Evolutionary conservation across 176 grass and related monocot species (phyloP), one percentile per base, ranked within the genome.

Genomic region (Rhynchospora pubera): DNA sequence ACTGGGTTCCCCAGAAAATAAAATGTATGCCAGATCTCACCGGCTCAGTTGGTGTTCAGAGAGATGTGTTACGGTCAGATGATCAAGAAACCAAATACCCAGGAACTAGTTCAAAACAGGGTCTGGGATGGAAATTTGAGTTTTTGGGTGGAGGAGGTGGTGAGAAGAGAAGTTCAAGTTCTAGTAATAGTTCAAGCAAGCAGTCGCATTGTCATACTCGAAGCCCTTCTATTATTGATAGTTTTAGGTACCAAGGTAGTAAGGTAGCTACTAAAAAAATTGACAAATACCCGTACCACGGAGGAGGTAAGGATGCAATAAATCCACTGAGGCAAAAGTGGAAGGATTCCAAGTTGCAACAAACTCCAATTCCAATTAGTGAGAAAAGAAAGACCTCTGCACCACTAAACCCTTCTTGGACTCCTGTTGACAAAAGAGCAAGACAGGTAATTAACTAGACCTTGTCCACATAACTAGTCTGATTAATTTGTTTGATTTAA

Each of bases 351-450:
- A 95, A 84, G 75, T 74, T 21, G 59, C 81, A 86, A 9, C 58
- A 68, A 76, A 87, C 44, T 77, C 64, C 46, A 87, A 88, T 69
- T 71, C 62, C 79, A 19, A 24, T 19, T 9, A 52, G 45, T 80
- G 82, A 74, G 50, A 89, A 87, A 85, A 85, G 73, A 22, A 93
- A 77, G 56, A 63, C 76, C 10, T 79, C 87, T 4, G 44, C 42
- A 11, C 69, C 90, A 64, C 61, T 90, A 12, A 81, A 84, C 71
- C 58, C 45, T 21, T 85, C 92, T 84, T 93, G 89, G 91, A 95
- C 96, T 81, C 96, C 96, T 78, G 5, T 95, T 60, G 96, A 98
- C 87, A 95, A 98, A 84, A 90, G 92, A 86, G 92, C 90, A 6
- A 93, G 92, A 90, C 91, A 91, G 89, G 92, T 99, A 90, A 79